These are phyloP conservation scores for Achlya hypogyna DNA, from an alignment of 352 stramenopile genomes.

Conservation along the genomic window DNA sequence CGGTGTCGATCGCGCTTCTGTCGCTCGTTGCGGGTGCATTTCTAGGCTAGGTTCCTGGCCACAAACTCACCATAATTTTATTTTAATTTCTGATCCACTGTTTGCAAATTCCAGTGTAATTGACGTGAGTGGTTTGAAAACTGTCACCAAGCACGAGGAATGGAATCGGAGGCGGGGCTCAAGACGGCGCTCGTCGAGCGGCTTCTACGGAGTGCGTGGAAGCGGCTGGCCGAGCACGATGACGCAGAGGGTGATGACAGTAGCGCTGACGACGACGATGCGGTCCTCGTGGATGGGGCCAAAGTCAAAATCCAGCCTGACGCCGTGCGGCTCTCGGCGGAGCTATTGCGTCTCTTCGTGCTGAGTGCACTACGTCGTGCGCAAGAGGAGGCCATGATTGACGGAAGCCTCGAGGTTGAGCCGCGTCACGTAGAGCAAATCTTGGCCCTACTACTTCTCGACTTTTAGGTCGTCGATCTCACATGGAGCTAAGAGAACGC, in stretches of 20 bases:
- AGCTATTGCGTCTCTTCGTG: conserved; percentile 69
- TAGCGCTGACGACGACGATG: conserved; percentile 9
- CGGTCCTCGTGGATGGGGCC: not conserved
- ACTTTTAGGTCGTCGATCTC: conserved; percentile 66
- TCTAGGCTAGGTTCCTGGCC: too few relatives aligned
- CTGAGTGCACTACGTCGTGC: conserved; percentile 60
- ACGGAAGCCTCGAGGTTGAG: conserved; percentile 62
- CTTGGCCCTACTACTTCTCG: conserved; percentile 64
- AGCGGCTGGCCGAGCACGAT: not conserved
- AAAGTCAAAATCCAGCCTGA: conserved; percentile 62
- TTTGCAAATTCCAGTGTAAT: not conserved
- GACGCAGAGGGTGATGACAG: not conserved
- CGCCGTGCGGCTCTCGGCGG: conserved; percentile 60
- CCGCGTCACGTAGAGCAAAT: conserved; percentile 75
- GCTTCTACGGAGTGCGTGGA: conserved; percentile 8
- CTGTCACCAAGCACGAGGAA: not conserved
- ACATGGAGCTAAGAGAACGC: conserved; percentile 19
- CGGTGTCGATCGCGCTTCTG: too few relatives aligned
- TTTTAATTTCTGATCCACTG: too few relatives aligned
- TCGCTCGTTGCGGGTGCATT: too few relatives aligned
- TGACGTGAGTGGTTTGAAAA: not conserved
- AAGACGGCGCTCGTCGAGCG: conserved; percentile 15
- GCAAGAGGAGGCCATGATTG: conserved; percentile 83
- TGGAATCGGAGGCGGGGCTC: not conserved
- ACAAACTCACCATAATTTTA: too few relatives aligned